Base-by-base conservation (phyloP, 169 alveolate genomes). In the Miamiensis avidus region DNA sequence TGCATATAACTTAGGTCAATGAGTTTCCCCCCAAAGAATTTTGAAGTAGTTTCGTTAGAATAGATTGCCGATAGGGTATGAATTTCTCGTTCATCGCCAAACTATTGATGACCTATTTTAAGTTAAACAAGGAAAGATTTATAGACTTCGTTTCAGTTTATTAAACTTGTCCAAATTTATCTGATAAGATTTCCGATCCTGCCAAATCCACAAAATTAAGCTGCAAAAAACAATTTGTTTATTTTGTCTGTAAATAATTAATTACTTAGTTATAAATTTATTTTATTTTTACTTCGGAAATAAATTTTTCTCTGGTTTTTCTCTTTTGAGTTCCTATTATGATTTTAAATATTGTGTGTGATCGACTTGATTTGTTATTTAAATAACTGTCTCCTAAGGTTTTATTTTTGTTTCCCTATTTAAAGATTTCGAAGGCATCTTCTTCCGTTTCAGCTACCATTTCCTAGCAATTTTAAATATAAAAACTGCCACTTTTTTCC, bases 1-100 rank as follows among this genome's bases (percentile, higher is more conserved):
- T 96, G 65, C 98, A 96, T 31, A 98, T 96, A 26, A 98, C 95
- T 26, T 96, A 95, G 26, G 99, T 97, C 76, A 94, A 85, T 34
- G 98, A 95, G 89, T 98, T 97, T 1, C 99, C 98, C 31, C 99
- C 99, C 28, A 98, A 88, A 25, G 98, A 93, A 91, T 95, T 95
- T 32, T 95, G 90, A 28, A 98, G 88, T 29, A 96, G 92, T 87
- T 98, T 93, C 26, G 99, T 98, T 31, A 98, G 91, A 85, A 97
- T 96, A 31, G 98, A 95, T 75, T 98, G 98, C 81, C 99, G 88
- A 84, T 95, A 98, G 0, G 98, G 97, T 76, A 96, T 93, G 82
- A 94, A 97, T 25, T 81, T 77, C 34, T 87, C 85, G 29, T 94
- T 93, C 74, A 93, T 93, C 49, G 96, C 89, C 82, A 95, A 83